A percentile compares a stretch with the other conserved stretches of the same genome.
These are phyloP conservation scores for Lipomyces sp. DNA, from an alignment of 805 yeast species.

Conservation along the genomic window DNA sequence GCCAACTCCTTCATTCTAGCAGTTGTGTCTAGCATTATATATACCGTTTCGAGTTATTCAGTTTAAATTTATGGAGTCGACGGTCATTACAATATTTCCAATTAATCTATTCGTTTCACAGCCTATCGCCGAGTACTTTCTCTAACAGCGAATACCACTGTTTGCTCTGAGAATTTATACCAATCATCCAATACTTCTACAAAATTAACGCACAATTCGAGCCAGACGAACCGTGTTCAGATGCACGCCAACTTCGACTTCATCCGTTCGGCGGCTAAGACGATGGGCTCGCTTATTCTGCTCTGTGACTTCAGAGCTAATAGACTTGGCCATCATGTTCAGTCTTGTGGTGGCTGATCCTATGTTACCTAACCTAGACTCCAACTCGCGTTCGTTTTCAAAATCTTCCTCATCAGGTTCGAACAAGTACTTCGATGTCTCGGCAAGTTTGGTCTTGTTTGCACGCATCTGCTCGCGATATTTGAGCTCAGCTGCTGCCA, in stretches of 20 bases:
- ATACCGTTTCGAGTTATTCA: too few relatives aligned
- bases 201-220: slow-evolving; percentile 46
- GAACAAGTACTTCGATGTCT: slow-evolving; percentile 73
- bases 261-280: slow-evolving; percentile 83
- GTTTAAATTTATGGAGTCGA: not conserved
- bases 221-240: slow-evolving; percentile 72
- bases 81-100: not conserved
- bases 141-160: not conserved
- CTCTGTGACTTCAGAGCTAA: slow-evolving; percentile 74
- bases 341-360: slow-evolving; percentile 69
- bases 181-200: not conserved
- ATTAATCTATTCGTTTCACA: not conserved
- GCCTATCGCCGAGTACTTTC: not conserved
- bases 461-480: slow-evolving; percentile 50
- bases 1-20: too few relatives aligned
- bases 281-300: slow-evolving; percentile 76
- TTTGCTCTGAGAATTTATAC: not conserved
- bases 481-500: slow-evolving; percentile 29
- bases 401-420: slow-evolving; percentile 94
- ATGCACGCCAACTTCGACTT: slow-evolving; percentile 81
- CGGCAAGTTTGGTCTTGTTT: slow-evolving; percentile 57
- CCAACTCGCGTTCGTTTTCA: slow-evolving; percentile 86
- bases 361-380: slow-evolving; percentile 79
- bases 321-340: slow-evolving; percentile 70
- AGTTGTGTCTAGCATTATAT: too few relatives aligned